These are phyloP conservation scores for Blastobotrys terrestris DNA, from an alignment of 805 yeast species.

Conservation along the genomic window DNA sequence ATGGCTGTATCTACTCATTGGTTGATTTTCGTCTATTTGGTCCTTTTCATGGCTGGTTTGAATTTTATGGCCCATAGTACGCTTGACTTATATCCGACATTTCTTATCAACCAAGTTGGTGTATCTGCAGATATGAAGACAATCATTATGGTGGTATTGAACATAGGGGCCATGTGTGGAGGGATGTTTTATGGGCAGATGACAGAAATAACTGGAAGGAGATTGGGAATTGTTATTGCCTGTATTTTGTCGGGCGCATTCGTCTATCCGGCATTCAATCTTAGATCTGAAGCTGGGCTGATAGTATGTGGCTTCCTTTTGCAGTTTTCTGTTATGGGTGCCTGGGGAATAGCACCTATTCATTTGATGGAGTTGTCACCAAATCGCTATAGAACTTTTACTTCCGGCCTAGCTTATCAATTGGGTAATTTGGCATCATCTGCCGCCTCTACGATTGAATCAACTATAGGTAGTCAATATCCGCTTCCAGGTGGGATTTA, in stretches of 20 bases:
- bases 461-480: conserved; percentile 52
- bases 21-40: conserved; percentile 52
- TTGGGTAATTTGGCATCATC: conserved; percentile 68
- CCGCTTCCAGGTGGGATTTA: conserved; percentile 41
- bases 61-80: conserved; percentile 71
- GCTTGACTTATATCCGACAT: conserved; percentile 66
- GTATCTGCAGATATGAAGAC: conserved; percentile 44
- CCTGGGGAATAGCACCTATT: conserved; percentile 70
- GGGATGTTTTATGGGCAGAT: conserved; percentile 54
- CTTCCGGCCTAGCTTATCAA: conserved; percentile 60
- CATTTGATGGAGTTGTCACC: conserved; percentile 62
- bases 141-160: conserved; percentile 56
- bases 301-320: conserved; percentile 59
- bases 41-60: conserved; percentile 60
- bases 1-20: conserved; percentile 45
- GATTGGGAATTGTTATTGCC: conserved; percentile 48
- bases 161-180: conserved; percentile 64
- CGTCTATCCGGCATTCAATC: conserved; percentile 56
- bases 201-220: conserved; percentile 54
- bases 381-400: conserved; percentile 55
- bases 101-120: conserved; percentile 47
- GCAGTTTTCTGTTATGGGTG: conserved; percentile 63
- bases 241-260: conserved; percentile 52
- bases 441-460: conserved; percentile 66
- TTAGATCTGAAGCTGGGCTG: conserved; percentile 39